Evolutionary conservation across 2,329 filamentous ascomycete genomes (phyloP).

Genomic region (Uncinocarpus reesii): DNA sequence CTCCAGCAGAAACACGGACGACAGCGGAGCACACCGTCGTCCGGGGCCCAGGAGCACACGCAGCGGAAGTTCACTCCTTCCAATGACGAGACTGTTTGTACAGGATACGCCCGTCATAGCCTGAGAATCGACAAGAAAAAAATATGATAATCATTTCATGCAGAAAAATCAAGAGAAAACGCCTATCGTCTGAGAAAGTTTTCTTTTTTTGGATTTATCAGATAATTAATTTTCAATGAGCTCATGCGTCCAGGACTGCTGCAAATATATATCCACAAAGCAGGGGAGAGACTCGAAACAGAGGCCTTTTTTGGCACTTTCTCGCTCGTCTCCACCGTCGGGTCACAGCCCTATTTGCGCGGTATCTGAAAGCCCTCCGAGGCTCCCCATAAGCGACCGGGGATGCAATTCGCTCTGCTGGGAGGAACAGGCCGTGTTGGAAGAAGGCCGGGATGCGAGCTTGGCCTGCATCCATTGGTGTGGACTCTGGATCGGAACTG

Average conservation of each 20-base stretch:
- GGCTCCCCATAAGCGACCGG: not conserved
- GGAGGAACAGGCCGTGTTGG: not conserved
- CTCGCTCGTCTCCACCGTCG: constrained; percentile 5
- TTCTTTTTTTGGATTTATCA: no score
- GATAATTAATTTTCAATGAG: no score
- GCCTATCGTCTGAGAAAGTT: no score
- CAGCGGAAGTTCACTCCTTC: no score
- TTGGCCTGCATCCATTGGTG: not conserved
- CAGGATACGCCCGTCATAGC: no score
- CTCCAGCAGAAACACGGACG: not conserved
- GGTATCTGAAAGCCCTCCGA: not conserved
- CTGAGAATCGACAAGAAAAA: no score
- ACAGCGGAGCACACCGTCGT: not conserved
- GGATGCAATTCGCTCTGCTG: constrained; percentile 1
- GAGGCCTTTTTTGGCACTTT: not conserved
- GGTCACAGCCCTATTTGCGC: constrained; percentile 12
- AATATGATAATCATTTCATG: no score
- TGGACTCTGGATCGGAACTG: no score
- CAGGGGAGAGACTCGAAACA: not conserved
- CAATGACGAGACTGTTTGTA: no score
- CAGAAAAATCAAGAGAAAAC: no score
- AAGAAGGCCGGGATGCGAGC: not conserved
- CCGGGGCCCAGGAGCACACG: no score
- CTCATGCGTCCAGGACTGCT: no score
- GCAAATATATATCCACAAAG: not conserved